phyloP scores from a whole-genome alignment of 345 rosid genomes.

The Brassica carinata region DNA sequence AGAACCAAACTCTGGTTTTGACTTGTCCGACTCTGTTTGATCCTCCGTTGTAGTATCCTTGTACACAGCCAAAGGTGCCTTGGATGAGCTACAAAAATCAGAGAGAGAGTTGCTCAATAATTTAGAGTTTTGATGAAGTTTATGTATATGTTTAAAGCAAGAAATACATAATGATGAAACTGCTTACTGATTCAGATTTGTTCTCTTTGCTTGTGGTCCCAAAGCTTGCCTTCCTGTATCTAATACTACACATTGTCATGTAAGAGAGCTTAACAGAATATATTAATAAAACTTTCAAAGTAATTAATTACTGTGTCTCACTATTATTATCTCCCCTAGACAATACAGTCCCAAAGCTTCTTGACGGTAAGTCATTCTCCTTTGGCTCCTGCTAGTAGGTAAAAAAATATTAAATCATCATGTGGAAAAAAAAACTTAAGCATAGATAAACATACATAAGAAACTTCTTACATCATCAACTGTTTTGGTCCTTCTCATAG shows the following conservation, averaged over 20 bases:
- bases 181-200: constrained; percentile 59
- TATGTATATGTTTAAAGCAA: not conserved
- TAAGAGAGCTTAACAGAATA: constrained; percentile 1
- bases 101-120: not conserved
- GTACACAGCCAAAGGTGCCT: constrained; percentile 57
- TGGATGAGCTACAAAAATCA: constrained; percentile 49
- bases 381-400: constrained; percentile 50
- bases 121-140: constrained; percentile 6
- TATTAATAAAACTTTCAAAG: not conserved
- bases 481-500: constrained; percentile 54
- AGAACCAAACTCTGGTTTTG: constrained; percentile 50
- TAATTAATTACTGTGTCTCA: not conserved
- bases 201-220: constrained; percentile 48
- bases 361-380: constrained; percentile 56
- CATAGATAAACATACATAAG: not conserved
- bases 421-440: not conserved
- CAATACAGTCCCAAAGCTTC: constrained; percentile 21
- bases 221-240: constrained; percentile 52
- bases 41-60: constrained; percentile 39
- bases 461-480: constrained; percentile 53
- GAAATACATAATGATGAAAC: not conserved
- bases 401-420: not conserved
- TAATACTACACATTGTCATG: not conserved
- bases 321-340: constrained; percentile 55
- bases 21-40: constrained; percentile 48